Conservation (phyloP, 2,329 filamentous ascomycete genomes). For the Xylariales sp. region DNA sequence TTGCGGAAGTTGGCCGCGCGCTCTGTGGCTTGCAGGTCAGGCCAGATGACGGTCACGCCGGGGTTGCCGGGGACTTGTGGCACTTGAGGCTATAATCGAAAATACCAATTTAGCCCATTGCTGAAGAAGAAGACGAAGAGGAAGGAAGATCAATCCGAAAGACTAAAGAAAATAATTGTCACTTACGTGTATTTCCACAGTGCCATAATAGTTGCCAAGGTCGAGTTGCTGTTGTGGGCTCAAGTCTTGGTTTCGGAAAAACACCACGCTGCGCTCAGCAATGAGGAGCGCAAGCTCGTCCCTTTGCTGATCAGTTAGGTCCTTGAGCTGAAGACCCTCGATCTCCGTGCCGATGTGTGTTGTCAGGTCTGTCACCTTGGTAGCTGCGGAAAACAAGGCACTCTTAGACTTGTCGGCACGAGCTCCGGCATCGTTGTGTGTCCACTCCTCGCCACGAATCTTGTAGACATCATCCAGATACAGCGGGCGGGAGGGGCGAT, state of each 20-base stretch:
- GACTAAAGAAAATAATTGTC: no score
- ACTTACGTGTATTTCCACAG: slow-evolving; percentile 64
- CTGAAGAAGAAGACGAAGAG: no score
- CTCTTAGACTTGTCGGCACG: slow-evolving; percentile 63
- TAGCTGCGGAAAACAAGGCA: slow-evolving; percentile 55
- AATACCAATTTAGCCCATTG: background rate
- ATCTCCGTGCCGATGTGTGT: slow-evolving; percentile 61
- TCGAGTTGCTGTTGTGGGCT: slow-evolving; percentile 58
- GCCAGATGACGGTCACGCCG: slow-evolving; percentile 67
- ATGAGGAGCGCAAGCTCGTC: slow-evolving; percentile 61
- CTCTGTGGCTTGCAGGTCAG: slow-evolving; percentile 61
- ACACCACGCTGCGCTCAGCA: slow-evolving; percentile 62
- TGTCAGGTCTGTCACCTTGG: slow-evolving; percentile 59
- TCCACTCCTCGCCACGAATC: slow-evolving; percentile 54
- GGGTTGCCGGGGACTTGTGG: slow-evolving; percentile 64
- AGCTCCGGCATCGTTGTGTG: slow-evolving; percentile 56
- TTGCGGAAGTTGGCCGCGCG: slow-evolving; percentile 56
- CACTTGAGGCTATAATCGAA: slow-evolving; percentile 54
- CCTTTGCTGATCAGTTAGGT: slow-evolving; percentile 53
- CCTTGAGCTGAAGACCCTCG: slow-evolving; percentile 58
- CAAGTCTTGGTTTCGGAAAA: slow-evolving; percentile 60
- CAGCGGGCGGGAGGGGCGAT: slow-evolving; percentile 61
- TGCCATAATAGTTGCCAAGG: slow-evolving; percentile 60
- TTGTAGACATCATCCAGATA: slow-evolving; percentile 67
- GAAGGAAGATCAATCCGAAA: no score